Conservation (phyloP, 371 early-diverging fungal genomes). For the Quaeritorhiza haematococci region DNA sequence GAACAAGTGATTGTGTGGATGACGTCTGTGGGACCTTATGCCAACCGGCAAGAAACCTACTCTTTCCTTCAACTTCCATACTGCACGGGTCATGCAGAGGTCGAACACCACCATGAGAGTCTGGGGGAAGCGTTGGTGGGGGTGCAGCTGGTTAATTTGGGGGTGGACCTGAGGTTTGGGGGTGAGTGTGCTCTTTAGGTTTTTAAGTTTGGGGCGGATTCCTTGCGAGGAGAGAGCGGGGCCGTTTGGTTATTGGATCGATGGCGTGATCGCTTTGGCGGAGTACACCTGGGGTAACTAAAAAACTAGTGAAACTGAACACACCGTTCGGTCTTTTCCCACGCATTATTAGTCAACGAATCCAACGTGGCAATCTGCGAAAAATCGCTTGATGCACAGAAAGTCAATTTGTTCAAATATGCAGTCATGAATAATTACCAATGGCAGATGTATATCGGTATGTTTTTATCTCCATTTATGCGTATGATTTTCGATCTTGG, state of each 20-base stretch:
- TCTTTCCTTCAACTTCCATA: slow-evolving; percentile 71
- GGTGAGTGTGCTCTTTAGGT: slow-evolving; percentile 25
- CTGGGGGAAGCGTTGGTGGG: slow-evolving; percentile 79
- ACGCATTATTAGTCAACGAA: slow-evolving; percentile 5
- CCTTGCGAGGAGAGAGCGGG: not conserved
- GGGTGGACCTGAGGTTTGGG: slow-evolving; percentile 60
- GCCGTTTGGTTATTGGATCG: not conserved
- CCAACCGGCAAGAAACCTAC: slow-evolving; percentile 56
- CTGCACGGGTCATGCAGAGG: slow-evolving; percentile 54
- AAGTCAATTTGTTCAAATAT: slow-evolving; percentile 53
- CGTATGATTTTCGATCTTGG: no score
- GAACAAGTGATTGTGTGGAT: slow-evolving; percentile 39
- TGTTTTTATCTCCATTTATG: no score
- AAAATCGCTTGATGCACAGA: slow-evolving; percentile 30
- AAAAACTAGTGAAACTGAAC: no score
- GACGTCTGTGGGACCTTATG: slow-evolving; percentile 66
- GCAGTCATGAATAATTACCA: slow-evolving; percentile 64
- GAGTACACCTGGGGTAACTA: no score
- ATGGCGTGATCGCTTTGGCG: no score
- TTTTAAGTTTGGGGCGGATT: not conserved
- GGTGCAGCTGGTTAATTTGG: slow-evolving; percentile 67
- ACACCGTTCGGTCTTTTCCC: not conserved
- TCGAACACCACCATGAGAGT: slow-evolving; percentile 70
- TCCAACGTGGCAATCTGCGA: slow-evolving; percentile 40
- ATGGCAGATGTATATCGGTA: slow-evolving; percentile 68